These are phyloP conservation scores for Colletotrichum karsti DNA, from an alignment of 2,329 filamentous ascomycete genomes.

Conservation along the genomic window DNA sequence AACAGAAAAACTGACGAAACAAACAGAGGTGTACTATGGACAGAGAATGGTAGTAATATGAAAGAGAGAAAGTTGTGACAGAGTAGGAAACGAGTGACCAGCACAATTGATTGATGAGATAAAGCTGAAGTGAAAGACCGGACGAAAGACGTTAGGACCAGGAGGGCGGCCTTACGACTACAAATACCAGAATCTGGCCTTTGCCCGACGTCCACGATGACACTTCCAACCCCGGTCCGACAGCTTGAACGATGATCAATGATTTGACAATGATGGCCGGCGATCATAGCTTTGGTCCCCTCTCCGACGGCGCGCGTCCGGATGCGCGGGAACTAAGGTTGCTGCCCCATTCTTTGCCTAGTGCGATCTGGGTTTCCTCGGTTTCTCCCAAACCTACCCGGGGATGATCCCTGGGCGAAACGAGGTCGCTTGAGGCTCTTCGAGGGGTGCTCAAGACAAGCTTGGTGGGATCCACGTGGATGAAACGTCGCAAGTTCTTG, in stretches of 20 bases:
- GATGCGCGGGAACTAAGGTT: slow-evolving; percentile 3
- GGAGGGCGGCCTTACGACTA: slow-evolving; percentile 6
- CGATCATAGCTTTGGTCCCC: slow-evolving; percentile 16
- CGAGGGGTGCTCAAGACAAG: not conserved
- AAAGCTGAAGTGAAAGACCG: not conserved
- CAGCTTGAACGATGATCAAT: not conserved
- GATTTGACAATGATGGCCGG: slow-evolving; percentile 8
- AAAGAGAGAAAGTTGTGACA: not conserved
- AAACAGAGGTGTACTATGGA: not conserved
- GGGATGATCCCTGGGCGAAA: slow-evolving; percentile 22
- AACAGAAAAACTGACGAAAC: not conserved
- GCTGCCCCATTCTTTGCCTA: not conserved
- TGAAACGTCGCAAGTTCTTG: slow-evolving; percentile 28
- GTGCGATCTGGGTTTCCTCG: not conserved
- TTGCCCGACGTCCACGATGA: not conserved
- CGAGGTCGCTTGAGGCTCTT: not conserved
- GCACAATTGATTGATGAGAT: slow-evolving; percentile 12
- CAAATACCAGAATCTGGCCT: slow-evolving; percentile 11
- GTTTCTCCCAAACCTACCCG: not conserved
- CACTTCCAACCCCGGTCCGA: not conserved
- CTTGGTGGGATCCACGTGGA: slow-evolving; percentile 5
- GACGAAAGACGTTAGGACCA: not conserved
- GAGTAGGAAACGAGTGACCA: slow-evolving; percentile 28
- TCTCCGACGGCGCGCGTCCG: not conserved
- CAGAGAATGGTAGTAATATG: not conserved